Conservation (phyloP, 2,329 filamentous ascomycete genomes). For the Cladosporium austrohemisphaericum region DNA sequence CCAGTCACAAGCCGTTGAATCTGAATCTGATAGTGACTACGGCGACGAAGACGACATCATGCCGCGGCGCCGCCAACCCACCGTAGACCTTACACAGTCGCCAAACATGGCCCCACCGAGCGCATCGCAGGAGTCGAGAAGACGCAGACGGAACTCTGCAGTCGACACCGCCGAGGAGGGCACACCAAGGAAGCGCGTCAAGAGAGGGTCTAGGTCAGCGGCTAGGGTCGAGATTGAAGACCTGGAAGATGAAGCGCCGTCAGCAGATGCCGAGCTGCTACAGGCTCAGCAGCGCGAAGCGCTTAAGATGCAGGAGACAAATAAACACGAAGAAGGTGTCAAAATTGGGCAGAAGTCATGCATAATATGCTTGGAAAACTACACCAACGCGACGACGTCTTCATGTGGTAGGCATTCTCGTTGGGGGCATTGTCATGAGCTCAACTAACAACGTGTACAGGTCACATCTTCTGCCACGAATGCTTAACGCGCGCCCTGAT, state of each 20-base stretch:
- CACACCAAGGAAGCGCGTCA: slow-evolving; percentile 2
- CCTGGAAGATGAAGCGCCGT: slow-evolving; percentile 18
- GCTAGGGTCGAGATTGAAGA: slow-evolving; percentile 16
- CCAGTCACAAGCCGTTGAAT: background rate
- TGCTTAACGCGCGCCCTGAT: slow-evolving; percentile 60
- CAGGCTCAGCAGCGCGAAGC: slow-evolving; percentile 26
- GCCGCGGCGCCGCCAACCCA: background rate
- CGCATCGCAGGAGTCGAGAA: slow-evolving; percentile 1
- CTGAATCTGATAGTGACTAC: slow-evolving; percentile 3
- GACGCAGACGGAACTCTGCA: slow-evolving; percentile 6
- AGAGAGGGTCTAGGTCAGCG: background rate
- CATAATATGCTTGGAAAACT: slow-evolving; percentile 62
- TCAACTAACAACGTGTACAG: slow-evolving; percentile 33
- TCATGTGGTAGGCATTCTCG: slow-evolving; percentile 52
- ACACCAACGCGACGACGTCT: slow-evolving; percentile 57
- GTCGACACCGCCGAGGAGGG: background rate
- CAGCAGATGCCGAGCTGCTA: slow-evolving; percentile 35
- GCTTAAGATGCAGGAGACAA: slow-evolving; percentile 24
- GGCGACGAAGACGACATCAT: background rate
- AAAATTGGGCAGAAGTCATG: slow-evolving; percentile 51
- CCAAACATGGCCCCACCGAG: slow-evolving; percentile 2
- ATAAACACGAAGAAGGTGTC: slow-evolving; percentile 20
- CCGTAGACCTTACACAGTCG: slow-evolving; percentile 9
- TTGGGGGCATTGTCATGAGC: no score
- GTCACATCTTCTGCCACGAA: slow-evolving; percentile 62